Base-by-base conservation (phyloP, 2,329 filamentous ascomycete species). In the Bretziella fagacearum region DNA sequence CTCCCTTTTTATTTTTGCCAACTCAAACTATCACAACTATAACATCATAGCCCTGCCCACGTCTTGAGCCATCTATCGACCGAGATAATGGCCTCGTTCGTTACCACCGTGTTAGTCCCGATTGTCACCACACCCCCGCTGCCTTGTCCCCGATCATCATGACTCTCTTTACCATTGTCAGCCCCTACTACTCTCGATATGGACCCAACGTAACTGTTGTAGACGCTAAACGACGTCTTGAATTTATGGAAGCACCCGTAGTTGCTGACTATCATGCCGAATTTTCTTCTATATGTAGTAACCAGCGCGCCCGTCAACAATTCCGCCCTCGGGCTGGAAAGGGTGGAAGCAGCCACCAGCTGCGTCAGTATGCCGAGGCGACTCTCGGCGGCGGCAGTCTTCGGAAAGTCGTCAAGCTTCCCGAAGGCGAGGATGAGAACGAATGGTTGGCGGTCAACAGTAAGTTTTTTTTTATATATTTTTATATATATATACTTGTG, bases 391-490 rank as follows among this genome's bases (percentile, higher is more conserved):
- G 85, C 56, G 91, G 91, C 42, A 95, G 87, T 64, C 66, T 98
- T 65, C 77, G 86, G 57, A 96, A 98, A 68, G 86, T 93, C 23
- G 91, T 98, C 55, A 93, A 89, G 69, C 70, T 98, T 52, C 91
- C 93, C 11, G 93, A 98, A 59, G 91, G 93, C 50, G 91, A 98
- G 61, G 91, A 98, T 60, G 74, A 93, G 65, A 93, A 95, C 60
- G 91, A 98, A 65, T 98, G 91, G 91, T 66, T 98, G 52, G 91
- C 91, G 23, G 91, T 98, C 56, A 98, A 98, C 66, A 83, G 87
- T 93, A 68, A 56, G 77, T 55, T 15, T 13, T 3, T 20, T 27
- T 5, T 32, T 27, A 17, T n/a, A 8, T 17, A 10, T n/a, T 20
- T 17, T 20, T 17, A 17, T n/a, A 23, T 18, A 25, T 43, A 29